Evolutionary conservation across 2,329 filamentous ascomycete species (phyloP).

Genomic region (Colletotrichum euphorbiae): DNA sequence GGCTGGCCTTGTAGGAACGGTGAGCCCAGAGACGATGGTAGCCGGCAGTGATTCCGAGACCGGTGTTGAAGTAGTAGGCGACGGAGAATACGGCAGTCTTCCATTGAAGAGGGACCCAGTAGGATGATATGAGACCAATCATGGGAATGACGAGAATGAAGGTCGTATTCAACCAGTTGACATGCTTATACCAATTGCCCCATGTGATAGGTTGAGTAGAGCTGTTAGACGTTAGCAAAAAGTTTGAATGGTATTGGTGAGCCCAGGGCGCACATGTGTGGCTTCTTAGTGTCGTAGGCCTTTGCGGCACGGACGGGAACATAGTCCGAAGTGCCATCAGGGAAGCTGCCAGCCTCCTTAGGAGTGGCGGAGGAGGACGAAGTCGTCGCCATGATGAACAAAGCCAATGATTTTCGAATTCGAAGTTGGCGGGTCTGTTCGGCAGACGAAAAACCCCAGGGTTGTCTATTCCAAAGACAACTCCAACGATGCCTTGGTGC

Average conservation of each 20-base stretch:
- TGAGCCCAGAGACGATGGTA: conserved; percentile 85
- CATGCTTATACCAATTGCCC: conserved; percentile 89
- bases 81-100: conserved; percentile 81
- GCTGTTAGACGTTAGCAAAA: conserved; percentile 36
- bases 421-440: conserved; percentile 1
- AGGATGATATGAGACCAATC: conserved; percentile 76
- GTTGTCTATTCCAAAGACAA: conserved; percentile 24
- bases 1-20: conserved; percentile 81
- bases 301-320: conserved; percentile 59
- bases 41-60: conserved; percentile 81
- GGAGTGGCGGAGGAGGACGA: conserved; percentile 55
- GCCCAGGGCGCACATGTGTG: conserved; percentile 69
- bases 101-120: conserved; percentile 80
- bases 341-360: conserved; percentile 55
- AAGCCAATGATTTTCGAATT: conserved; percentile 11
- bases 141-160: conserved; percentile 84
- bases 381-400: conserved; percentile 37
- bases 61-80: conserved; percentile 85
- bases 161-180: conserved; percentile 92
- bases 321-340: conserved; percentile 68
- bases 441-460: conserved; percentile 10
- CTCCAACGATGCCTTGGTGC: conserved; percentile 18
- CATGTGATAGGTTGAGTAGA: conserved; percentile 83
- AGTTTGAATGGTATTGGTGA: not conserved
- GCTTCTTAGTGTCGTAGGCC: conserved; percentile 72